phyloP scores from a whole-genome alignment of 768 basidiomycete species.

The Artomyces pyxidatus region DNA sequence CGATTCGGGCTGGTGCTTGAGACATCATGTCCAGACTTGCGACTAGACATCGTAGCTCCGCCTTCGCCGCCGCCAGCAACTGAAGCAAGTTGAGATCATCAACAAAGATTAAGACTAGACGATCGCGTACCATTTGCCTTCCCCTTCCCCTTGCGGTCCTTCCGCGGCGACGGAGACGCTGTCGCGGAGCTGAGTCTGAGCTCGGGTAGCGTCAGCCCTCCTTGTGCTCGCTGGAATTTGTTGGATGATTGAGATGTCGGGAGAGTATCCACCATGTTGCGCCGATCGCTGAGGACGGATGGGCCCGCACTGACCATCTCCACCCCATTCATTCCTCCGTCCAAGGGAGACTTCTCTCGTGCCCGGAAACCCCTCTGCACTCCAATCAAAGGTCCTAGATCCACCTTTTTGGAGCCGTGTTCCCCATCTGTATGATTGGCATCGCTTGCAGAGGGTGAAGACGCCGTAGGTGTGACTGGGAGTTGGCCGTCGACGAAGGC shows the following conservation, averaged over 20 bases:
- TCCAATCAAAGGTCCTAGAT: slow-evolving; percentile 62
- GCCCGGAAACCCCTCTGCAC: slow-evolving; percentile 53
- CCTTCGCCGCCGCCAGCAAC: slow-evolving; percentile 10
- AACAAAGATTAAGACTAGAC: no score
- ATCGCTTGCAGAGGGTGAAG: slow-evolving; percentile 19
- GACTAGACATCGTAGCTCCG: background rate
- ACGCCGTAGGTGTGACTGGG: slow-evolving; percentile 18
- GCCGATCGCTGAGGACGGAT: background rate
- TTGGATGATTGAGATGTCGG: background rate
- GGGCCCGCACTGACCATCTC: slow-evolving; percentile 37
- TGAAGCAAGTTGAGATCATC: background rate
- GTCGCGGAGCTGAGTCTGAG: slow-evolving; percentile 5
- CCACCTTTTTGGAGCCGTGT: slow-evolving; percentile 18
- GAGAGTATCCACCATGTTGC: slow-evolving; percentile 11
- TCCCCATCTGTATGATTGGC: slow-evolving; percentile 5
- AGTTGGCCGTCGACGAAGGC: slow-evolving; percentile 45
- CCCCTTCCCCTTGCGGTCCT: slow-evolving; percentile 23
- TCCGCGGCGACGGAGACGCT: slow-evolving; percentile 11
- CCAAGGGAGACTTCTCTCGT: slow-evolving; percentile 43
- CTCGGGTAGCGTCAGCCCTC: background rate
- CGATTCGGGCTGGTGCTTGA: background rate
- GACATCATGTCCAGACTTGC: background rate
- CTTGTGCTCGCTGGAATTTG: background rate
- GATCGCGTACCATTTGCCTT: slow-evolving; percentile 19
- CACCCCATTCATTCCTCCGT: slow-evolving; percentile 57